Conservation (phyloP, 495 filamentous ascomycete species). For the Neurospora hispaniola region DNA sequence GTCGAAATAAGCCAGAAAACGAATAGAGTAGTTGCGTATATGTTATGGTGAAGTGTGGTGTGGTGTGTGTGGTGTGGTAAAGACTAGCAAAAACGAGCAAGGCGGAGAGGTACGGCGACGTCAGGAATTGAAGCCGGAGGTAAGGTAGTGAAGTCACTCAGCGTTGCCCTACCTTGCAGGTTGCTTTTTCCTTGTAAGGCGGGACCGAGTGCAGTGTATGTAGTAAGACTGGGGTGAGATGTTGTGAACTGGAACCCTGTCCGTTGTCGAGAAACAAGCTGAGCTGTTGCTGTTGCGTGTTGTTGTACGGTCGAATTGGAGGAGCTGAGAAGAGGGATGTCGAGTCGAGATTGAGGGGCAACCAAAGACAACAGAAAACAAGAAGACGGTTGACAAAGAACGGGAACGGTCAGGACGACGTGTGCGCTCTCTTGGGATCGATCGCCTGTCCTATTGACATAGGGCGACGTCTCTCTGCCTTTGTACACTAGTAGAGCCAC, state of each 20-base stretch:
- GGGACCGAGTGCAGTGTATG: neutral
- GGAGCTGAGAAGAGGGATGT: neutral
- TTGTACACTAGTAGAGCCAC: neutral
- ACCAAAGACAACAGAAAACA: neutral
- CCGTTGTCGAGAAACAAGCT: neutral
- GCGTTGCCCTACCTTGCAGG: neutral
- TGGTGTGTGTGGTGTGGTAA: neutral
- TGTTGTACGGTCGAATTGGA: neutral
- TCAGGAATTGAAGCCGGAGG: neutral
- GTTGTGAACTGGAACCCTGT: neutral
- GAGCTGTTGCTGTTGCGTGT: neutral
- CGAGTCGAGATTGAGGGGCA: neutral
- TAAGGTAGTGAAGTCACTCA: neutral
- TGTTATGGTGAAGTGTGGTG: neutral
- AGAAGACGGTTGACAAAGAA: neutral
- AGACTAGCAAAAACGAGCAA: neutral
- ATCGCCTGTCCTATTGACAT: neutral
- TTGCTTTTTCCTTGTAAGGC: constrained; percentile 1
- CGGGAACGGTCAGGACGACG: neutral
- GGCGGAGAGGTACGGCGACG: neutral
- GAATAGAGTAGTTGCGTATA: neutral
- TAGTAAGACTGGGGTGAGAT: neutral
- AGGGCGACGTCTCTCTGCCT: neutral
- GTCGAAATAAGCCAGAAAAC: neutral
- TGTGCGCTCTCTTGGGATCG: neutral